Evolutionary conservation across 768 basidiomycete genomes (phyloP).

Genomic region (Epithele typhae): DNA sequence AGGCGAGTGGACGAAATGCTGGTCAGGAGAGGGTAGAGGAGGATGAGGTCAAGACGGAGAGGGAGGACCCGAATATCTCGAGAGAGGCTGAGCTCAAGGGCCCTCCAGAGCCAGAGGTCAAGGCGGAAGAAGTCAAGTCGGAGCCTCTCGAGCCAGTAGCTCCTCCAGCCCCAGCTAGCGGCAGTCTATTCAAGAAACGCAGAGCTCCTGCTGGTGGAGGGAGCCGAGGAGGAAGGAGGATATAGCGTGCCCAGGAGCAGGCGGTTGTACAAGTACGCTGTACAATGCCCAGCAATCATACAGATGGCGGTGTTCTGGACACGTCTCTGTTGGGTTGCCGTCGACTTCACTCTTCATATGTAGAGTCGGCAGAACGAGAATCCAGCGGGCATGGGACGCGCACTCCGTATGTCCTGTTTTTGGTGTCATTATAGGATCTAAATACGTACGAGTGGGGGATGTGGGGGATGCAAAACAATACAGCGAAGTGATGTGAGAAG

Average conservation of each 20-base stretch:
- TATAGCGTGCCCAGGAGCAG: too few species aligned
- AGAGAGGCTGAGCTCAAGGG: background rate
- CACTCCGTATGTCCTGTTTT: background rate
- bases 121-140: slow-evolving; percentile 13
- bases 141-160: slow-evolving; percentile 5
- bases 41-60: background rate
- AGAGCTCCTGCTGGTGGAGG: slow-evolving; percentile 20
- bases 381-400: background rate
- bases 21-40: background rate
- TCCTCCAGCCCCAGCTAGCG: slow-evolving; percentile 4
- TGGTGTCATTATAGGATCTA: background rate
- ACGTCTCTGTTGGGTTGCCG: too few species aligned
- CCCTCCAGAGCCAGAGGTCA: background rate
- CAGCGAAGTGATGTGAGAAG: slow-evolving; percentile 1
- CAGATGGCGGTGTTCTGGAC: too few species aligned
- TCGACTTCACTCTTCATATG: too few species aligned
- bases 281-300: too few species aligned
- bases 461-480: slow-evolving; percentile 8
- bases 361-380: too few species aligned
- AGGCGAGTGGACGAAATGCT: too few species aligned
- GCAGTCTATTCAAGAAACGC: slow-evolving; percentile 25
- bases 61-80: background rate
- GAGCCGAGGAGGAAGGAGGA: slow-evolving; percentile 19
- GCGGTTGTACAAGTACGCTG: too few species aligned
- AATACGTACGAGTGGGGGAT: slow-evolving; percentile 10